phyloP scores from a whole-genome alignment of 1,139 yeast species.

The Kodamaea derodonti region DNA sequence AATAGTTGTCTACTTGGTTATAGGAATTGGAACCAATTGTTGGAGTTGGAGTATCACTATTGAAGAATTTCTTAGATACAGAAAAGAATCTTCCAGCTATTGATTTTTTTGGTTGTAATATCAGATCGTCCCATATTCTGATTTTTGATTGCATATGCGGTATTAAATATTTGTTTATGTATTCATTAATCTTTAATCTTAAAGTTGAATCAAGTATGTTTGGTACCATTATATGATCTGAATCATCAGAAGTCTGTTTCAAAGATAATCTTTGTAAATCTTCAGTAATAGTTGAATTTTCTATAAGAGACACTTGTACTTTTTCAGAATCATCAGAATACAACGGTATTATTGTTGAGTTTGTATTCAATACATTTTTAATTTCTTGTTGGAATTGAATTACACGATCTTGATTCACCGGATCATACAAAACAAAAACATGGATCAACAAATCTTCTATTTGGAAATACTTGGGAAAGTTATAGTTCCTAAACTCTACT shows the following conservation, averaged over 20 bases:
- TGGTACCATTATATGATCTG: conserved; percentile 23
- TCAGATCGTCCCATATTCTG: conserved; percentile 73
- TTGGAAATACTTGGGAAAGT: conserved; percentile 58
- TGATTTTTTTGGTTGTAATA: conserved; percentile 65
- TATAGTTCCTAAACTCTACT: conserved; percentile 40
- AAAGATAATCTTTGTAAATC: conserved; percentile 43
- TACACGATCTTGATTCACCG: conserved; percentile 15
- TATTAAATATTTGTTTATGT: conserved; percentile 53
- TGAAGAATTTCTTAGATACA: conserved; percentile 58
- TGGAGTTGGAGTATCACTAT: conserved; percentile 16
- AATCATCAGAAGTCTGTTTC: conserved; percentile 15
- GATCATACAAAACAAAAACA: conserved; percentile 39
- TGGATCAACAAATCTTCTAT: conserved; percentile 52
- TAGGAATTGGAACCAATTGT: conserved; percentile 12
- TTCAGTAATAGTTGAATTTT: conserved; percentile 51
- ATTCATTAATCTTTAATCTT: conserved; percentile 45
- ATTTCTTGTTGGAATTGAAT: conserved; percentile 29
- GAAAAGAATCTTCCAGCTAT: conserved; percentile 72
- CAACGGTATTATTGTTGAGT: conserved; percentile 29
- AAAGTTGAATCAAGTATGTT: conserved; percentile 37
- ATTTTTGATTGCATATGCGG: conserved; percentile 80
- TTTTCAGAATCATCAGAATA: conserved; percentile 5
- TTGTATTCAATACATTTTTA: conserved; percentile 22
- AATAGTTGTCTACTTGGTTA: conserved; percentile 49
- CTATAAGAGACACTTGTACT: conserved; percentile 22